Percentiles rank a stretch among this genome's conserved stretches.
Conservation (phyloP, 1,284 basidiomycete species). For the Cutaneotrichosporon cavernicola region DNA sequence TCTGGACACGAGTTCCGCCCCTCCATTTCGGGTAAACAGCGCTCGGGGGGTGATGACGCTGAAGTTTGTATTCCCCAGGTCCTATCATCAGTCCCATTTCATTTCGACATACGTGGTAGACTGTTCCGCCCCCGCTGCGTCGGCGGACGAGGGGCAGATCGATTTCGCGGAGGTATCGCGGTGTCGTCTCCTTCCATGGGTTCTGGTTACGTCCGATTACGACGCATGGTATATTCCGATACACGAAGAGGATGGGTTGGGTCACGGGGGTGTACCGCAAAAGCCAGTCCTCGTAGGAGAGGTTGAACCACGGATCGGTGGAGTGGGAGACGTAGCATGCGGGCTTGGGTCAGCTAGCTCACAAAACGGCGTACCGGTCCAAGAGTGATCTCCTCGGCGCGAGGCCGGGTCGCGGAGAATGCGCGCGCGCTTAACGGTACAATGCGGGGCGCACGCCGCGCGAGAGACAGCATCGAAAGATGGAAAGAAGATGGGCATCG, state of each 20-base stretch:
- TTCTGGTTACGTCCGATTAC: constrained; percentile 95
- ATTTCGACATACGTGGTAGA: constrained; percentile 75
- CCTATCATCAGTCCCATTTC: constrained; percentile 58
- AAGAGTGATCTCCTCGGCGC: constrained; percentile 8
- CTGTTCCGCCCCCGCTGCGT: constrained; percentile 93
- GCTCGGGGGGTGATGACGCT: constrained; percentile 84
- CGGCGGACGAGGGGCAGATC: constrained; percentile 78
- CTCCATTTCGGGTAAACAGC: constrained; percentile 75
- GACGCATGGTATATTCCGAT: constrained; percentile 85
- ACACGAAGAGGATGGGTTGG: constrained; percentile 77
- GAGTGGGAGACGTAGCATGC: constrained; percentile 76
- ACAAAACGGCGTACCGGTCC: constrained; percentile 7
- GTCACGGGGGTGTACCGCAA: constrained; percentile 70
- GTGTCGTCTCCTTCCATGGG: constrained; percentile 95
- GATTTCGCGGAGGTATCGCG: constrained; percentile 58
- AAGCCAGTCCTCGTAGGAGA: constrained; percentile 91
- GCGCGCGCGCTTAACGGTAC: not conserved
- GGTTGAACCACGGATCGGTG: constrained; percentile 86
- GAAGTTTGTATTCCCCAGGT: constrained; percentile 95
- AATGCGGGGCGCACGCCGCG: not conserved
- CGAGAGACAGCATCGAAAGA: not conserved
- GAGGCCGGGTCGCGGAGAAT: not conserved
- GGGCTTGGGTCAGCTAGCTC: constrained; percentile 33
- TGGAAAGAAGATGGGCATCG: not conserved
- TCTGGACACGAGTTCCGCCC: constrained; percentile 72